Conservation (phyloP, 2,329 filamentous ascomycete species). For the Sarocladium brachiariae region DNA sequence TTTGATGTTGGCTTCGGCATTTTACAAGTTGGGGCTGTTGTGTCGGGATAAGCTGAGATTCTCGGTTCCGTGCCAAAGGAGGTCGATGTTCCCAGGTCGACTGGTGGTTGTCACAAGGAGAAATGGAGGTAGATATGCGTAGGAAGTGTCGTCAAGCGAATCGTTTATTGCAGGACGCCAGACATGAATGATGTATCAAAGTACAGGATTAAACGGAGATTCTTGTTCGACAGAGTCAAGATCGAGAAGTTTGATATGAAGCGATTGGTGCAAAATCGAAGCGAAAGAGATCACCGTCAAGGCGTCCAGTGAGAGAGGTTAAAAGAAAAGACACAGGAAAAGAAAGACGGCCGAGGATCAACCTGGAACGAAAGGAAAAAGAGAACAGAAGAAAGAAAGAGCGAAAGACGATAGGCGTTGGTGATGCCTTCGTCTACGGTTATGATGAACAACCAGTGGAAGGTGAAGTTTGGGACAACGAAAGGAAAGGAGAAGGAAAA, state of each 20-base stretch:
- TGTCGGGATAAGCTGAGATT: neutral
- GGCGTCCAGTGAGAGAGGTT: conserved; percentile 6
- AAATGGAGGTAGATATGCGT: neutral
- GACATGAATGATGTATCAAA: conserved; percentile 17
- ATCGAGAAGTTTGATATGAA: neutral
- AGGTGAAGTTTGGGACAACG: conserved; percentile 3
- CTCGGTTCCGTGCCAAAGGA: neutral
- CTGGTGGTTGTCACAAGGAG: neutral
- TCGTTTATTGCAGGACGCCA: conserved; percentile 1
- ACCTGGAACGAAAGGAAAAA: conserved; percentile 30
- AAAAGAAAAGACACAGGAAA: conserved; percentile 14
- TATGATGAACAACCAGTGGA: conserved; percentile 1
- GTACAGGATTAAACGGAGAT: neutral
- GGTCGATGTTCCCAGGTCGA: neutral
- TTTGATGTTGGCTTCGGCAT: conserved; percentile 26
- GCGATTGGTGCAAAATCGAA: conserved; percentile 4
- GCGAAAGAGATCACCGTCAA: conserved; percentile 11
- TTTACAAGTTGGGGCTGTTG: conserved; percentile 11
- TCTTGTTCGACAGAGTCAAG: conserved; percentile 3
- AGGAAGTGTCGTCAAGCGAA: conserved; percentile 9
- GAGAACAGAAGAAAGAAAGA: conserved; percentile 17
- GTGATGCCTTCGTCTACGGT: neutral
- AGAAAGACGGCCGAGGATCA: conserved; percentile 48
- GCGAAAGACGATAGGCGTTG: conserved; percentile 11
- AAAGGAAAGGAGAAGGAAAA: conserved; percentile 7